phyloP scores from a whole-genome alignment of 2,329 filamentous ascomycete genomes.

The Chaetomium sp. region DNA sequence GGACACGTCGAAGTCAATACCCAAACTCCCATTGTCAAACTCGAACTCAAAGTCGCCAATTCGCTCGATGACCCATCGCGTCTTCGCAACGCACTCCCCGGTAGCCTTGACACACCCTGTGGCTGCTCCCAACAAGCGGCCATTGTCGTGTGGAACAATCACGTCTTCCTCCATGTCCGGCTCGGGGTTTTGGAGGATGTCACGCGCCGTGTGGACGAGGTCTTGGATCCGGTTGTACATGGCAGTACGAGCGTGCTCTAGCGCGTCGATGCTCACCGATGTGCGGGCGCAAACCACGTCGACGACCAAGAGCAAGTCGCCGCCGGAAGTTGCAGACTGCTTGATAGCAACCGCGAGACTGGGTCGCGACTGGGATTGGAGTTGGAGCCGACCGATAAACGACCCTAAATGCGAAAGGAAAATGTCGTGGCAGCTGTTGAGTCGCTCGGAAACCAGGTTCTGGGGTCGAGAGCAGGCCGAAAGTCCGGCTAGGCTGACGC shows the following conservation, averaged over 20 bases:
- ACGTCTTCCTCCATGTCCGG: slow-evolving; percentile 63
- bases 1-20: slow-evolving; percentile 50
- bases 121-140: slow-evolving; percentile 67
- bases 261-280: slow-evolving; percentile 55
- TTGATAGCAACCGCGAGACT: slow-evolving; percentile 78
- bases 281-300: slow-evolving; percentile 78
- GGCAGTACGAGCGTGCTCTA: slow-evolving; percentile 62
- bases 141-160: slow-evolving; percentile 73
- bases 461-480: slow-evolving; percentile 56
- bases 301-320: slow-evolving; percentile 69
- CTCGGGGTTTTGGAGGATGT: slow-evolving; percentile 66
- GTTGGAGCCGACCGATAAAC: slow-evolving; percentile 81
- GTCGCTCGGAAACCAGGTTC: slow-evolving; percentile 75
- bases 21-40: slow-evolving; percentile 50
- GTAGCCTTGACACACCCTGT: slow-evolving; percentile 85
- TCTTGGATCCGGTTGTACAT: slow-evolving; percentile 78
- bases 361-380: slow-evolving; percentile 84
- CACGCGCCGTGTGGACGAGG: slow-evolving; percentile 72
- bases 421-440: slow-evolving; percentile 74
- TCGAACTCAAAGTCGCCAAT: slow-evolving; percentile 91
- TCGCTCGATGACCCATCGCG: slow-evolving; percentile 76
- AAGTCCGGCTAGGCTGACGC: slow-evolving; percentile 67
- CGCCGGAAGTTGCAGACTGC: slow-evolving; percentile 75
- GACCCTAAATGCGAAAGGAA: slow-evolving; percentile 88
- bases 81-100: slow-evolving; percentile 84